A percentile compares a stretch with the other conserved stretches of the same genome.
Conservation (phyloP, 2,329 filamentous ascomycete species). For the Penicillium sp. region DNA sequence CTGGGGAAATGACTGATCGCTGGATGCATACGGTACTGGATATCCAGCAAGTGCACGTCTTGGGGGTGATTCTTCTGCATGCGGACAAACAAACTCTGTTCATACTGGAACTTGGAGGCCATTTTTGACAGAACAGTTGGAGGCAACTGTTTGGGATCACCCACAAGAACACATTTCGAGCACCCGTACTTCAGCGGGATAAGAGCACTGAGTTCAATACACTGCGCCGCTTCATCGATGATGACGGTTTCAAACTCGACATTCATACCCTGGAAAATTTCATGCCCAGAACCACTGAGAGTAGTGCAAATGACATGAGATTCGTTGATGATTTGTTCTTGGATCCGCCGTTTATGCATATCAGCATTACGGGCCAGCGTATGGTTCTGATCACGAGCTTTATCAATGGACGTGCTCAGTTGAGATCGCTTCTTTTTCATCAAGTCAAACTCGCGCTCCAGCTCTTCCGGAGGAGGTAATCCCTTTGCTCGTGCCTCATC, state of each 20-base stretch:
- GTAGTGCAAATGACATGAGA: conserved; percentile 94
- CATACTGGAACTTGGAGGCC: conserved; percentile 88
- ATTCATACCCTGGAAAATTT: conserved; percentile 91
- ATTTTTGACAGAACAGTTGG: conserved; percentile 94
- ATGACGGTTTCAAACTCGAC: conserved; percentile 98
- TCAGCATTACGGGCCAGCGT: conserved; percentile 80
- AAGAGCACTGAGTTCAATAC: conserved; percentile 91
- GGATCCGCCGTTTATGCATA: conserved; percentile 76
- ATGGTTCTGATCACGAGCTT: conserved; percentile 80
- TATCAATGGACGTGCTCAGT: conserved; percentile 81
- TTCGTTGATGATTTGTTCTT: conserved; percentile 86
- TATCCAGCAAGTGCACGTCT: conserved; percentile 91
- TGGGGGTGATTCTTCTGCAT: conserved; percentile 92
- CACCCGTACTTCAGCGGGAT: conserved; percentile 98
- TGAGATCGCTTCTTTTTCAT: conserved; percentile 73
- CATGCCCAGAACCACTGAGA: conserved; percentile 90
- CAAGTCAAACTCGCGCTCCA: conserved; percentile 75
- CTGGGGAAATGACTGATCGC: conserved; percentile 93
- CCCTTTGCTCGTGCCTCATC: conserved; percentile 63
- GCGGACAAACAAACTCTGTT: conserved; percentile 95
- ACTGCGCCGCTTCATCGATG: conserved; percentile 97
- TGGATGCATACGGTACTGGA: conserved; percentile 98
- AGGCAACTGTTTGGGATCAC: conserved; percentile 94
- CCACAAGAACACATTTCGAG: conserved; percentile 93
- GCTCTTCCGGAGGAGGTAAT: conserved; percentile 43